Evolutionary conservation across 2,329 filamentous ascomycete genomes (phyloP).

Genomic region (Helotiales sp.): DNA sequence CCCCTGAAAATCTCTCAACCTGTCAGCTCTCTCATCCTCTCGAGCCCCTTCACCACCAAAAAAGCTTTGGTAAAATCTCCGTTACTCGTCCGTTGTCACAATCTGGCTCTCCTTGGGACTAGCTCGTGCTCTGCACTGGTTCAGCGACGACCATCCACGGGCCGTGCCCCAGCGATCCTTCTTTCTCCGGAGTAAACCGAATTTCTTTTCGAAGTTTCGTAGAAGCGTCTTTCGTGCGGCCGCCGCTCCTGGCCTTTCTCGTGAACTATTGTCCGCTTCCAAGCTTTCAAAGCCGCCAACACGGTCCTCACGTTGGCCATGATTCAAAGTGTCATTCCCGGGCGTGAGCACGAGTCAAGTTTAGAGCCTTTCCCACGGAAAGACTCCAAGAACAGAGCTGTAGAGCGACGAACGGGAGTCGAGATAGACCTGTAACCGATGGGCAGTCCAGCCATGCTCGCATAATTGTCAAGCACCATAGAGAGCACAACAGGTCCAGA

Average conservation of each 20-base stretch:
- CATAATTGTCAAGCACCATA: neutral
- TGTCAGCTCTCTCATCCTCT: neutral
- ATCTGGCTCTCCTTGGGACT: neutral
- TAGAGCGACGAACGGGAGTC: neutral
- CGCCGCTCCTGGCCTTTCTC: neutral
- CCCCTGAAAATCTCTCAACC: slow-evolving; percentile 1
- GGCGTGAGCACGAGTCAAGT: neutral
- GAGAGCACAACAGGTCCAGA: neutral
- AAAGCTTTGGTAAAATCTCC: too few species aligned
- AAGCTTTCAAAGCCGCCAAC: too few species aligned
- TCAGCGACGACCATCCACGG: neutral
- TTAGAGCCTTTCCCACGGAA: neutral
- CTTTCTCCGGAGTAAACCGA: neutral
- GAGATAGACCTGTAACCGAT: too few species aligned
- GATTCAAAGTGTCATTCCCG: too few species aligned
- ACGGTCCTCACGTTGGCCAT: too few species aligned
- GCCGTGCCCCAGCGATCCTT: neutral
- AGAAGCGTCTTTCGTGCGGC: neutral
- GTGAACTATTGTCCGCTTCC: neutral
- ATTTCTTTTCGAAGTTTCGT: neutral
- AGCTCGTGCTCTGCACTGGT: neutral
- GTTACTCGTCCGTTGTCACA: too few species aligned
- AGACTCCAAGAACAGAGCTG: neutral
- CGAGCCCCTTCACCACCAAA: too few species aligned
- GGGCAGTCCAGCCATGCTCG: neutral